Evolutionary conservation across 306 rosid genomes (phyloP).

Genomic region (Hippophae gyantsensis): DNA sequence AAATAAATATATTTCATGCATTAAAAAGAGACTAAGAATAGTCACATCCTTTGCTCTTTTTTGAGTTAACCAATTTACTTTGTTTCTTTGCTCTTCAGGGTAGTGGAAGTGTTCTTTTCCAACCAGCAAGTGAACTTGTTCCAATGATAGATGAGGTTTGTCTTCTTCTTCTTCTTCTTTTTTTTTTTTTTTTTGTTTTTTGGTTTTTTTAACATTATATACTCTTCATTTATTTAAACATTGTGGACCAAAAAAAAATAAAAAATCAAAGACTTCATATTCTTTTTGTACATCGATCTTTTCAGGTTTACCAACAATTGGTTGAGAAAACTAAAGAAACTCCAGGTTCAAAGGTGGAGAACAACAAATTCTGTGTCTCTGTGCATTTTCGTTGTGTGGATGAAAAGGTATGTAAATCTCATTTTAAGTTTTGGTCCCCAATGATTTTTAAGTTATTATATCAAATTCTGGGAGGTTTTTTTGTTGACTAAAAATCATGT

Average conservation of each 20-base stretch:
- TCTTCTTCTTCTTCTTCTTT: background rate
- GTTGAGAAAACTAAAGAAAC: slow-evolving; percentile 64
- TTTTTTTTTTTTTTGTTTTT: background rate
- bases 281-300: background rate
- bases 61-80: no score
- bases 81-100: slow-evolving; percentile 30
- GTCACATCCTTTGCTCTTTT: no score
- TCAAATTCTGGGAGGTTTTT: no score
- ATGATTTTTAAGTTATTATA: no score
- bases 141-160: slow-evolving; percentile 86
- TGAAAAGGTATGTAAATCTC: slow-evolving; percentile 52
- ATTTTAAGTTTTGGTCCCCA: background rate
- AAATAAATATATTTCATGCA: no score
- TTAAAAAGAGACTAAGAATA: no score
- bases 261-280: background rate
- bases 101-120: slow-evolving; percentile 54
- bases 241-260: no score
- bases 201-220: background rate
- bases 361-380: slow-evolving; percentile 75
- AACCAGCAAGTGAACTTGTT: slow-evolving; percentile 76
- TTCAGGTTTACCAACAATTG: slow-evolving; percentile 50
- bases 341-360: slow-evolving; percentile 73
- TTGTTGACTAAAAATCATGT: no score
- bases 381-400: slow-evolving; percentile 94
- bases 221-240: no score